Evolutionary conservation across 2,329 filamentous ascomycete genomes (phyloP).

Genomic region (Chalaropsis ovoidea): DNA sequence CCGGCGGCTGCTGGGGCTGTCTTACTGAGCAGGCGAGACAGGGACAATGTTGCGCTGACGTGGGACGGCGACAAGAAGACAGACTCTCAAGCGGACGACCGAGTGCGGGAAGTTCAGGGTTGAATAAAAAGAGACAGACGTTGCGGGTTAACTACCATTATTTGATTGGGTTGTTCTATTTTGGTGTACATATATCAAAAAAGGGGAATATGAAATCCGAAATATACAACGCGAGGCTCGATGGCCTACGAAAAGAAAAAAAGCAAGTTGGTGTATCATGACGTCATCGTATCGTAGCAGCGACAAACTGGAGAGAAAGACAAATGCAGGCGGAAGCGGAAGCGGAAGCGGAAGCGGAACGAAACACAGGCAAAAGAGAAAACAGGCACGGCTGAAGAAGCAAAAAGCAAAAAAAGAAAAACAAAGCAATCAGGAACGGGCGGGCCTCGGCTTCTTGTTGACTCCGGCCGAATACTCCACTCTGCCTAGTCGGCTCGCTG

Average conservation of each 20-base stretch:
- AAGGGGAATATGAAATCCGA: slow-evolving; percentile 1
- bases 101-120: not conserved
- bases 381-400: not conserved
- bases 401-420: slow-evolving; percentile 4
- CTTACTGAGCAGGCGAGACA: slow-evolving; percentile 6
- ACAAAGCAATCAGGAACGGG: not conserved
- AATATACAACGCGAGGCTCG: not conserved
- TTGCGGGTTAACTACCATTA: not conserved
- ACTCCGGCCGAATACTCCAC: slow-evolving; percentile 30
- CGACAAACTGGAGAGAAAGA: not conserved
- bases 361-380: not conserved
- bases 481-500: slow-evolving; percentile 31
- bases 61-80: not conserved
- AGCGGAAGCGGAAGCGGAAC: not conserved
- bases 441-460: not conserved
- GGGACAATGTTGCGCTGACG: not conserved
- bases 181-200: not conserved
- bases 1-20: slow-evolving; percentile 15
- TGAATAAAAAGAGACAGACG: not conserved
- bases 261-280: not conserved
- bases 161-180: not conserved
- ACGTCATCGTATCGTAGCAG: not conserved
- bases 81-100: not conserved
- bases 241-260: not conserved
- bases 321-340: not conserved